Conservation (phyloP, 352 stramenopile species). For the Thalassiosira ordinaria region DNA sequence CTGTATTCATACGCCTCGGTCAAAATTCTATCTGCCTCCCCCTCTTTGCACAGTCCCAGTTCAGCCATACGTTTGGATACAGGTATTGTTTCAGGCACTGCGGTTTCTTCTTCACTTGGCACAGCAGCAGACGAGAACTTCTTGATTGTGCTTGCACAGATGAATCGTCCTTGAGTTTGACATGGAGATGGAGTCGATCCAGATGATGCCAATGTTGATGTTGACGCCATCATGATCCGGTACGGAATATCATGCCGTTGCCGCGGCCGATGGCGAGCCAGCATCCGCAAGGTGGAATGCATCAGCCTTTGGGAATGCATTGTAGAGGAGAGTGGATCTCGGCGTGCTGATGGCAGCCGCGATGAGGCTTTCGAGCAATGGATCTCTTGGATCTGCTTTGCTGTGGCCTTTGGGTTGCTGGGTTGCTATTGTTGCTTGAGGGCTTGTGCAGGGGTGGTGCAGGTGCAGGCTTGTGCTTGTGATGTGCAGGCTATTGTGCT, state of each 20-base stretch:
- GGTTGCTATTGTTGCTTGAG: no score
- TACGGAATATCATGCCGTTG: not conserved
- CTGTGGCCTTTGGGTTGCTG: not conserved
- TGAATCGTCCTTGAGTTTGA: not conserved
- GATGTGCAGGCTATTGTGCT: no score
- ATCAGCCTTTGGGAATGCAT: not conserved
- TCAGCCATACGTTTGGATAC: conserved; percentile 72
- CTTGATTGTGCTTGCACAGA: not conserved
- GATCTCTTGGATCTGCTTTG: not conserved
- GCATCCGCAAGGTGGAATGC: not conserved
- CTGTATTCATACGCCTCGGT: conserved; percentile 18
- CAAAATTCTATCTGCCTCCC: conserved; percentile 70
- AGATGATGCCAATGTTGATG: no score
- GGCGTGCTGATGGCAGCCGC: not conserved
- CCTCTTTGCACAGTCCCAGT: conserved; percentile 64
- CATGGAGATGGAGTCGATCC: not conserved
- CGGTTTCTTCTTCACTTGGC: not conserved
- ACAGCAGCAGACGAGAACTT: not conserved
- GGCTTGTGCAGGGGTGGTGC: no score
- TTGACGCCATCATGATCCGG: not conserved
- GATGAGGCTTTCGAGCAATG: no score
- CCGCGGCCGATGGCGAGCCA: not conserved
- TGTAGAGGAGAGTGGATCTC: not conserved
- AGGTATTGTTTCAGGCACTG: not conserved
- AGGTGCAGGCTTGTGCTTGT: no score